phyloP scores from a whole-genome alignment of 352 stramenopile species.

The Salisapilia sapeloensis region DNA sequence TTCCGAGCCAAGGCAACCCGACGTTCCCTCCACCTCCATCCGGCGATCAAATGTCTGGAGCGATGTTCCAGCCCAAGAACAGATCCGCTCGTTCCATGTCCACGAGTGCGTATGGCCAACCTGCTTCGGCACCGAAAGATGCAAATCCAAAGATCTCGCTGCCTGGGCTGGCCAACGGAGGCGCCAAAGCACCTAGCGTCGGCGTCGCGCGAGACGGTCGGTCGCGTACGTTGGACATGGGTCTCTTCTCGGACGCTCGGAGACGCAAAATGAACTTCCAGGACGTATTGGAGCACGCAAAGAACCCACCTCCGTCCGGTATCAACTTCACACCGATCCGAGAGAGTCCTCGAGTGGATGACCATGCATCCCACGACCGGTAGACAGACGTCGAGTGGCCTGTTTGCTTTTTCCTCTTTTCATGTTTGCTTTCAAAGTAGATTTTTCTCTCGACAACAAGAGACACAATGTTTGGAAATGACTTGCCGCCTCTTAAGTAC shows the following conservation, averaged over 20 bases:
- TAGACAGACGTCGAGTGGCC: too few species aligned
- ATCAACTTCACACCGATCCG: too few species aligned
- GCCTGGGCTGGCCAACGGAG: constrained; percentile 7
- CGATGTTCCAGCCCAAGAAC: constrained; percentile 44
- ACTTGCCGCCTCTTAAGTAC: too few species aligned
- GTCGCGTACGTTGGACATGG: constrained; percentile 77
- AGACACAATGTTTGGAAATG: too few species aligned
- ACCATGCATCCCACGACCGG: too few species aligned
- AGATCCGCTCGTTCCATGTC: constrained; percentile 26
- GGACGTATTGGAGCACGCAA: constrained; percentile 59
- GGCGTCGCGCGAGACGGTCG: constrained; percentile 56
- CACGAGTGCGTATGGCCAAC: constrained; percentile 3
- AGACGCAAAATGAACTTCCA: constrained; percentile 81
- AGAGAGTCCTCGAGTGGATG: too few species aligned
- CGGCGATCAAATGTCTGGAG: constrained; percentile 12
- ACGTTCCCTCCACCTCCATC: constrained; percentile 38
- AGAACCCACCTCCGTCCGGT: too few species aligned
- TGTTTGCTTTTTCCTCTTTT: too few species aligned
- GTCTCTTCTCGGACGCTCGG: constrained; percentile 53
- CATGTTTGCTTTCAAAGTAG: too few species aligned
- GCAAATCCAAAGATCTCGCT: constrained; percentile 8
- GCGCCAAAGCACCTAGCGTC: constrained; percentile 30
- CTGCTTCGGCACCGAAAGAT: constrained; percentile 4
- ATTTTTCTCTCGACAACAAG: too few species aligned
- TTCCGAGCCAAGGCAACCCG: constrained; percentile 24